Base-by-base conservation (phyloP, 768 basidiomycete species). In the Agaricus blazei region DNA sequence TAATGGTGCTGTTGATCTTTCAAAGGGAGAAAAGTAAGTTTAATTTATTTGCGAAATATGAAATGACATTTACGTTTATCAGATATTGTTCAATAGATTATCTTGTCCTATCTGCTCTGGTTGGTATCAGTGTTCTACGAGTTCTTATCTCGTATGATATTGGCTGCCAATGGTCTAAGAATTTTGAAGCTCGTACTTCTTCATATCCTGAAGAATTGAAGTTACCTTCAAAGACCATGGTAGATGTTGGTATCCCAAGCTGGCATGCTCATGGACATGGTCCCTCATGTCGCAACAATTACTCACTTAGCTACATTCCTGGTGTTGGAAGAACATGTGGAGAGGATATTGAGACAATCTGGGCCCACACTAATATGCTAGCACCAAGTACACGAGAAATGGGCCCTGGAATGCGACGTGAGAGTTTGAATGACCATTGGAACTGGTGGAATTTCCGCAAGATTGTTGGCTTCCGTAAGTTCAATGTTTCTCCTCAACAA, bases 381-480 rank as follows among this genome's bases (percentile, higher is more conserved):
- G 63, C 70, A 8, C 24, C 52, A 6, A 69, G 69, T 38, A 72
- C 70, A 1, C 58, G 60, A 28, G 71, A 72, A 59, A 75, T 75
- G 73, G 71, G 70, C 6, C 65, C 67, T 3, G 69, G 67, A 2
- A 63, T 63, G 4, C 56, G 67, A 2, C 55, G 60, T 0, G 67
- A 70, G 27, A 58, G 54, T 0, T 31, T 72, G 1, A 65, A 70
- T 48, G 62, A 63, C 27, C 66, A 68, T 24, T 70, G 65, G 51
- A 61, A 57, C 0, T 58, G 61, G 26, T 62, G 58, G 45, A 71
- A 71, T 42, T 70, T 67, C 64, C 51, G 52, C 15, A 71, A 70
- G 47, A 44, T 60, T 0, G 40, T 62, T 3, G 45, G 51, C 11
- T 34, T 73, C 23, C 44, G 56, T 59, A 46, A 40, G 56, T 47